phyloP scores from a whole-genome alignment of 352 stramenopile species.

The Thraustochytrium striatum region DNA sequence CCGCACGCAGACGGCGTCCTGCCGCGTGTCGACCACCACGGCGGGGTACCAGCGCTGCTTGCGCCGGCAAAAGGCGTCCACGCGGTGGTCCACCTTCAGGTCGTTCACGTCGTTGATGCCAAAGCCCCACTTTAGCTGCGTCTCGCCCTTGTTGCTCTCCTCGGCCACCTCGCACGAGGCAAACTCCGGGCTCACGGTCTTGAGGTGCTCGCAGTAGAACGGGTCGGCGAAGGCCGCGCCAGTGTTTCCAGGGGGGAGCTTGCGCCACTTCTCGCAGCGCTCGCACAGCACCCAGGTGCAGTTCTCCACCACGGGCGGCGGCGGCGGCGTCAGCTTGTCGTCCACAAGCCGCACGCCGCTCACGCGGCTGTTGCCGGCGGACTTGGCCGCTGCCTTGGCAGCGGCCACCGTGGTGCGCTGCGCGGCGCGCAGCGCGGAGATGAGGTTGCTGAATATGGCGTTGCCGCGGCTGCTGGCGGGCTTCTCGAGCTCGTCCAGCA shows the following conservation, averaged over 20 bases:
- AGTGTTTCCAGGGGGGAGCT: slow-evolving; percentile 24
- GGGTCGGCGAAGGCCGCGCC: slow-evolving; percentile 9
- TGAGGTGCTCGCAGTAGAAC: slow-evolving; percentile 12
- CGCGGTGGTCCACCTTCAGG: neutral
- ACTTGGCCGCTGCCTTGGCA: too few species aligned
- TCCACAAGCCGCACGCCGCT: neutral
- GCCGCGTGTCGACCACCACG: neutral
- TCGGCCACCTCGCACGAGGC: slow-evolving; percentile 1
- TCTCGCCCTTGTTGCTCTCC: slow-evolving; percentile 16
- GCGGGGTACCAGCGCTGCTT: slow-evolving; percentile 9
- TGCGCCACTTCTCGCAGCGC: slow-evolving; percentile 36
- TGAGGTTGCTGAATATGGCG: slow-evolving; percentile 1
- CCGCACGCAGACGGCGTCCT: neutral
- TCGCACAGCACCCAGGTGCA: slow-evolving; percentile 26
- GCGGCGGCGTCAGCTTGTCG: slow-evolving; percentile 2
- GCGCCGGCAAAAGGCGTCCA: slow-evolving; percentile 23
- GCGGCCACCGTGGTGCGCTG: neutral
- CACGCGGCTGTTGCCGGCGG: neutral
- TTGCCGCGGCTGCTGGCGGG: neutral
- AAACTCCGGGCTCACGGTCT: slow-evolving; percentile 2
- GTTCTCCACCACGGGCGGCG: slow-evolving; percentile 17
- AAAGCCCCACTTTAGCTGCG: slow-evolving; percentile 31
- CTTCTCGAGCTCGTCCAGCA: slow-evolving; percentile 25
- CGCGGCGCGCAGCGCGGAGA: neutral
- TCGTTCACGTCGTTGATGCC: slow-evolving; percentile 30